Evolutionary conservation across 2,329 filamentous ascomycete species (phyloP).

Genomic region (Aspergillus unguis): DNA sequence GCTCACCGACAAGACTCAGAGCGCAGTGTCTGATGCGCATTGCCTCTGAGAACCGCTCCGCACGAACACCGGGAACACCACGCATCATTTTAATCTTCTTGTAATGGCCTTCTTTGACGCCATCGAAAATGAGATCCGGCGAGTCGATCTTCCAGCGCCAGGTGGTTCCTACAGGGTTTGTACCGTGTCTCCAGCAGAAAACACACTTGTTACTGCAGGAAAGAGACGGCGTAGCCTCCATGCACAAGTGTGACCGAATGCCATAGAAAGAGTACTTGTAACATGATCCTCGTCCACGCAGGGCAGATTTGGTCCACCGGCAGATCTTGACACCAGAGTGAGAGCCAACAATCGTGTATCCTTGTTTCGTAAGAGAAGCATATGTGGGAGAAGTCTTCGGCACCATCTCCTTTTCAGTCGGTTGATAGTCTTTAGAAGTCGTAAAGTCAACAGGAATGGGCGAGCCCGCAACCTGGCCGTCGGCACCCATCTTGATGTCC

Average conservation of each 20-base stretch:
- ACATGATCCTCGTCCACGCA: slow-evolving; percentile 88
- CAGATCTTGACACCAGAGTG: slow-evolving; percentile 98
- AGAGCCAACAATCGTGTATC: slow-evolving; percentile 90
- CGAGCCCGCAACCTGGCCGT: slow-evolving; percentile 27
- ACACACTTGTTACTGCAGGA: slow-evolving; percentile 98
- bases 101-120: slow-evolving; percentile 89
- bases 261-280: slow-evolving; percentile 99
- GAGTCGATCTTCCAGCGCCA: slow-evolving; percentile 97
- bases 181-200: slow-evolving; percentile 98
- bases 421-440: slow-evolving; percentile 37
- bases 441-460: slow-evolving; percentile 82
- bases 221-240: slow-evolving; percentile 94
- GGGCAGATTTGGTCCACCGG: slow-evolving; percentile 95
- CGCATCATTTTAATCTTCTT: slow-evolving; percentile 97
- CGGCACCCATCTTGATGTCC: slow-evolving; percentile 60
- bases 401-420: slow-evolving; percentile 81
- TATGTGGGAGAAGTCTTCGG: slow-evolving; percentile 87
- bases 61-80: slow-evolving; percentile 85
- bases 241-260: slow-evolving; percentile 93
- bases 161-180: slow-evolving; percentile 92
- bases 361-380: slow-evolving; percentile 86
- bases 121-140: slow-evolving; percentile 82
- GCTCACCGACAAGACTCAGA: slow-evolving; percentile 86
- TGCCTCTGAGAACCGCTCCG: slow-evolving; percentile 87
- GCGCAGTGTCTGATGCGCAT: slow-evolving; percentile 94